Base-by-base conservation (phyloP, 345 rosid species). In the Dovyalis caffra region DNA sequence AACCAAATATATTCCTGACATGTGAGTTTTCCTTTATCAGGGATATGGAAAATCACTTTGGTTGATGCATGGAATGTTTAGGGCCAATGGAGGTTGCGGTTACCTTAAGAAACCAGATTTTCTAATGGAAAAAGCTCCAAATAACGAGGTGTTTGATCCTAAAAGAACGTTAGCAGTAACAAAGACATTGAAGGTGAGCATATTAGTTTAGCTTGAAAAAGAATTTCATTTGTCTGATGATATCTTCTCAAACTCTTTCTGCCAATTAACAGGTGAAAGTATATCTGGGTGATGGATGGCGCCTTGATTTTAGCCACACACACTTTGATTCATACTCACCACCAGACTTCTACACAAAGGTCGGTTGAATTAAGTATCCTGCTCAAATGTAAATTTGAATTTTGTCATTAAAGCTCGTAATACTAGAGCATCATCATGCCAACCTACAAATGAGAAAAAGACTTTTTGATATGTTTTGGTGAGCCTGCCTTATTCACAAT, bases 51-150 rank as follows among this genome's bases (percentile, higher is more conserved):
- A 77, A 83, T 85, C 89, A 82, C 90, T 90, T 1, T 86, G 94
- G 92, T 71, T 87, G 88, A 91, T 91, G 94, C 90, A 91, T 43
- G 97, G 92, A 43, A 89, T 89, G 94, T 91, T 89, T 49, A 85
- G 86, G 66, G 85, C 84, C 15, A 91, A 91, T 70, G 92, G 89
- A 69, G 88, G 89, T 20, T 87, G 97, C 68, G 94, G 97, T 38
- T 91, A 90, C 72, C 88, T 90, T 80, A 88, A 84, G 76, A 91
- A 91, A 58, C 94, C 94, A 2, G 82, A 82, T 15, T 86, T 91
- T 84, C 75, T 88, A 74, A 80, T 86, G 84, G 75, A 84, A 15
- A 45, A 62, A 43, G 80, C 74, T 67, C 73, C 81, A 0, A 57
- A 79, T 37, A 78, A 75, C 64, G 72, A 76, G 64, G 82, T 83